Evolutionary conservation across 768 basidiomycete species (phyloP).

Genomic region (Boletellus sp.): DNA sequence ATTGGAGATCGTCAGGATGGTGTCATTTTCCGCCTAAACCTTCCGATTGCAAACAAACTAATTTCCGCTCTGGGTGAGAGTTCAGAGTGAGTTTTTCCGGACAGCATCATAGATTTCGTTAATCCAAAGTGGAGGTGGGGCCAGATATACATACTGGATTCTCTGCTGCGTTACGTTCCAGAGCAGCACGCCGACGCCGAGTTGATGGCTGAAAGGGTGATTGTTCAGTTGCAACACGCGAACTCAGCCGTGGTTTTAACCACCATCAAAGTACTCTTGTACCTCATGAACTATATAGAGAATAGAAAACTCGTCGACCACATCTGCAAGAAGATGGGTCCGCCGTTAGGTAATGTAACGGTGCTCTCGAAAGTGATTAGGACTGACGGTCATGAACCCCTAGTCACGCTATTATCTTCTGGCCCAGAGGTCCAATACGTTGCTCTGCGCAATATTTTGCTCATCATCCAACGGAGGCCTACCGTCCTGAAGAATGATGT

Average conservation of each 20-base stretch:
- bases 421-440: constrained; percentile 99
- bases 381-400: constrained; percentile 1
- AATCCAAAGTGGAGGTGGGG: constrained; percentile 72
- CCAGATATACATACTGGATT: constrained; percentile 96
- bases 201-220: constrained; percentile 91
- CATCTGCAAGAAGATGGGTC: constrained; percentile 97
- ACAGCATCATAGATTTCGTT: constrained; percentile 4
- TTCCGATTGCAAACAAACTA: constrained; percentile 83
- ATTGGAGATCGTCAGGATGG: constrained; percentile 94
- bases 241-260: constrained; percentile 99
- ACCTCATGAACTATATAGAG: constrained; percentile 99
- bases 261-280: constrained; percentile 93
- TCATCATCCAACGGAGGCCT: constrained; percentile 95
- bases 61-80: constrained; percentile 91
- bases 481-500: constrained; percentile 94
- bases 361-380: not conserved
- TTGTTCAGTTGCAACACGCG: constrained; percentile 92
- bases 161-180: constrained; percentile 90
- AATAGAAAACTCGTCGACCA: constrained; percentile 79
- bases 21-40: constrained; percentile 87
- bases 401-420: constrained; percentile 93
- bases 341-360: constrained; percentile 71
- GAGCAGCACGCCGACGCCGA: constrained; percentile 85
- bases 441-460: constrained; percentile 90
- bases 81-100: constrained; percentile 74